These are phyloP conservation scores for Suillus fuscotomentosus DNA, from an alignment of 768 basidiomycete genomes.

Conservation along the genomic window DNA sequence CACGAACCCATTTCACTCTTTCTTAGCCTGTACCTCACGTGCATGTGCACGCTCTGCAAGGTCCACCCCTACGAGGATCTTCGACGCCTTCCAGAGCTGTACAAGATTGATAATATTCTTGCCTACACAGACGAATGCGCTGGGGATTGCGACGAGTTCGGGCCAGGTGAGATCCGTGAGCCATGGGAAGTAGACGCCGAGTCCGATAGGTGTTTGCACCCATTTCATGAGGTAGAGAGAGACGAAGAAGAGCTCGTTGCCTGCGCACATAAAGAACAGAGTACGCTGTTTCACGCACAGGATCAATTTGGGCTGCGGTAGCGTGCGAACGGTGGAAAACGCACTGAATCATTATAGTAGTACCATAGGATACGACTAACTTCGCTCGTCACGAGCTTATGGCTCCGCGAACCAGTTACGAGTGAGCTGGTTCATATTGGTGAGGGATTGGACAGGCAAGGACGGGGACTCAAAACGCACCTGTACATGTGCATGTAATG, in stretches of 20 bases:
- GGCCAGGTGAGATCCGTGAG: slow-evolving; percentile 63
- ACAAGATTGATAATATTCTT: slow-evolving; percentile 96
- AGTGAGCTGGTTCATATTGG: slow-evolving; percentile 61
- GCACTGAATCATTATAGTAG: slow-evolving; percentile 91
- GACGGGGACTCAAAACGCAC: slow-evolving; percentile 40
- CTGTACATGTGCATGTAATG: slow-evolving; percentile 99
- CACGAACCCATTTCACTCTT: slow-evolving; percentile 8
- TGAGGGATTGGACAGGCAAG: background rate
- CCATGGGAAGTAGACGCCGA: slow-evolving; percentile 24
- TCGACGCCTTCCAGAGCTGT: slow-evolving; percentile 97
- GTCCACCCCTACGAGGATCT: slow-evolving; percentile 92
- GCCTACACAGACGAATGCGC: slow-evolving; percentile 63
- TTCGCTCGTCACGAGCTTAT: slow-evolving; percentile 90
- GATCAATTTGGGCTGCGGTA: background rate
- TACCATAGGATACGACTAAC: slow-evolving; percentile 89
- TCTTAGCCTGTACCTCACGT: slow-evolving; percentile 37
- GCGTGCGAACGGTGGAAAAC: slow-evolving; percentile 26
- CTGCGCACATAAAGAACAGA: slow-evolving; percentile 90
- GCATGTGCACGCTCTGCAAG: slow-evolving; percentile 79
- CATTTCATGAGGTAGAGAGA: slow-evolving; percentile 91
- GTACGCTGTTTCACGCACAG: slow-evolving; percentile 53
- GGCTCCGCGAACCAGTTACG: slow-evolving; percentile 89
- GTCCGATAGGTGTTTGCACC: slow-evolving; percentile 67
- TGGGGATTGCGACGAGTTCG: slow-evolving; percentile 60
- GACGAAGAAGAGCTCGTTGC: slow-evolving; percentile 96